Percentiles rank a stretch among this genome's conserved stretches.
Conservation (phyloP, 2,329 filamentous ascomycete genomes). For the Colletotrichum noveboracense region DNA sequence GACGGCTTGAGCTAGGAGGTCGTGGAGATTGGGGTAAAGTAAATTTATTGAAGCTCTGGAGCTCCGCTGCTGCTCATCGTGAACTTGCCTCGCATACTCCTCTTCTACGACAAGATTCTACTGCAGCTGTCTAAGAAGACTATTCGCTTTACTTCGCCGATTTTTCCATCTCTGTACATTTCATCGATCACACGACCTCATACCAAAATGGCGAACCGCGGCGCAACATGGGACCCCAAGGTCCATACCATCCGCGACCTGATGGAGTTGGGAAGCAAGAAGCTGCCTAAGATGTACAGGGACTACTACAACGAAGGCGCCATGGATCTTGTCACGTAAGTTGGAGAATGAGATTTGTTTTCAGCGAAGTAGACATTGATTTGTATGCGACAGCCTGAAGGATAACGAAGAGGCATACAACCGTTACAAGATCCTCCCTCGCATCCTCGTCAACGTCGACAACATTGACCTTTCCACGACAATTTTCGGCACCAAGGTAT, state of each 20-base stretch:
- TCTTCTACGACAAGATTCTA: background rate
- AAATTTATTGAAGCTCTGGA: background rate
- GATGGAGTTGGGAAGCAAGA: conserved; percentile 40
- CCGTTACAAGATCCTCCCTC: conserved; percentile 52
- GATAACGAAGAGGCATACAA: conserved; percentile 60
- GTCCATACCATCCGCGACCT: conserved; percentile 35
- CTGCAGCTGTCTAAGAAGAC: no score
- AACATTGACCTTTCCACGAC: conserved; percentile 42
- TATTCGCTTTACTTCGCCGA: background rate
- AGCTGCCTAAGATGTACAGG: conserved; percentile 42
- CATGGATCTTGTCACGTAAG: conserved; percentile 55
- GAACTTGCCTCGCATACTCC: background rate
- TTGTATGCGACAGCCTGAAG: conserved; percentile 29
- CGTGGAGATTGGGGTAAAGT: background rate
- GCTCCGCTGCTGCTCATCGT: background rate
- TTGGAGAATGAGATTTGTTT: background rate
- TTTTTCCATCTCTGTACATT: background rate
- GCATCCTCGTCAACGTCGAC: conserved; percentile 46
- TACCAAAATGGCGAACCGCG: conserved; percentile 12
- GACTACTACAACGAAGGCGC: conserved; percentile 65
- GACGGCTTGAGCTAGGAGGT: background rate
- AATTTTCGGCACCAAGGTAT: conserved; percentile 43
- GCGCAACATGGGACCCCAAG: conserved; percentile 9
- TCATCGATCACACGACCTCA: background rate
- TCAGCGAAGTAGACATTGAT: background rate